Percentiles rank a stretch among this genome's conserved stretches.
These are phyloP conservation scores for Cladosporium sp. DNA, from an alignment of 2,329 filamentous ascomycete genomes.

Conservation along the genomic window DNA sequence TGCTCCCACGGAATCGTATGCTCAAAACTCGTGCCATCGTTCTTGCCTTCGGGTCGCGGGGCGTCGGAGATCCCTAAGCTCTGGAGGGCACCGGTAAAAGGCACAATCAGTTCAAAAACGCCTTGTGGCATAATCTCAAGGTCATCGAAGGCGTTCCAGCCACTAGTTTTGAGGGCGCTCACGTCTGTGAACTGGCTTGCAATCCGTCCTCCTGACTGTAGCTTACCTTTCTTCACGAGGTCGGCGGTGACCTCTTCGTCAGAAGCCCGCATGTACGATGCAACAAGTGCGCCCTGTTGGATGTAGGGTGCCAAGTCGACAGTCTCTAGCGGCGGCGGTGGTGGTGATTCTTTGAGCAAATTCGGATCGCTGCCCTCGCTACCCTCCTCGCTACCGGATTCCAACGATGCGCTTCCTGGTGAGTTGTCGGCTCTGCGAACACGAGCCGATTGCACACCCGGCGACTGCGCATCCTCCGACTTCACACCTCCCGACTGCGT, in stretches of 20 bases:
- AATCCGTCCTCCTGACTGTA: not conserved
- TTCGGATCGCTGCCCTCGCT: no score
- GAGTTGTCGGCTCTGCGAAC: no score
- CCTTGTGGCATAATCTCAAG: not conserved
- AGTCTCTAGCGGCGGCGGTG: not conserved
- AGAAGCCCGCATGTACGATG: not conserved
- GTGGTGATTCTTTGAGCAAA: no score
- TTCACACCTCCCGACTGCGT: not conserved
- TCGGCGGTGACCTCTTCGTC: not conserved
- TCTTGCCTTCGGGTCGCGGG: not conserved
- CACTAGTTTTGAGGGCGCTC: not conserved
- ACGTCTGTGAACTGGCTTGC: not conserved
- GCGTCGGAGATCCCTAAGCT: not conserved
- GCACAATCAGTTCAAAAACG: not conserved
- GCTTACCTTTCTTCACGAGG: not conserved
- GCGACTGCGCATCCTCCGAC: not conserved
- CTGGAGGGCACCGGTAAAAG: not conserved
- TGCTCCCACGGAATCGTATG: not conserved
- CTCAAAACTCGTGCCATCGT: not conserved
- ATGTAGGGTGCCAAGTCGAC: not conserved
- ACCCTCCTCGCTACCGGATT: no score
- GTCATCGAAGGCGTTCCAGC: not conserved
- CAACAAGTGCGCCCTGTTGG: not conserved
- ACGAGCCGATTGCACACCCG: not conserved
- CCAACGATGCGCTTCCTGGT: no score